Evolutionary conservation across 2,329 filamentous ascomycete species (phyloP), one percentile per base, ranked within the genome.

Genomic region (Calonectria honghensis): DNA sequence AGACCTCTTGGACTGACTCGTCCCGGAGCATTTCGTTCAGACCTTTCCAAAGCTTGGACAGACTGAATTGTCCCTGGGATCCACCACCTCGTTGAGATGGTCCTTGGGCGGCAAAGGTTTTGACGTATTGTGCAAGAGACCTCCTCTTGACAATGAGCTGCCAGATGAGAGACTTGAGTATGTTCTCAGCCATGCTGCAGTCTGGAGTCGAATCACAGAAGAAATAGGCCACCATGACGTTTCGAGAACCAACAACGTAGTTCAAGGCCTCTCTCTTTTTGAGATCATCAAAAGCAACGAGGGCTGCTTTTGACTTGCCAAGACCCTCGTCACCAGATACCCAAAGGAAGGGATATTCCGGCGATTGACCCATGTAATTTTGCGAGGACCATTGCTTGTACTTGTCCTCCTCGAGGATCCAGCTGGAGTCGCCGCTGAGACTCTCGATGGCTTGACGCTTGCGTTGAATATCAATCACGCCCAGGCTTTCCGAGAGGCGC

Each of bases 21-120:
- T 86, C 85, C 3, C 80, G 79, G 6, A 86, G 80, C 81, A 86
- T 86, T 16, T 85, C 85, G 68, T 85, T 84, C 20, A 87, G 80
- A 11, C 82, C 81, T 41, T 85, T 84, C 85, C 85, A 87, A 84
- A 72, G 70, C 32, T 72, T 72, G 18, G 70, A 72, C 24, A 72
- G 32, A 6, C 70, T 68, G 32, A 72, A 72, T n/a, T 68, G 52
- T 16, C 70, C 70, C 20, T 45, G 41, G 5, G 51, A 41, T 20
- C 64, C 52, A 4, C 70, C 54, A 35, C 64, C 52, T 31, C 70
- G 31, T 31, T 72, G 65, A n/a, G 64, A 63, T 20, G 70, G 29
- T 37, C 83, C 75, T 75, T 84, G 85, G 3, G 81, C 73, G 59
- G 85, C 85, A 41, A 80, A 72, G 6, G 70, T 77, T 75, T 85